These are phyloP conservation scores for Raphanus sativus DNA, from an alignment of 345 rosid species.

Conservation along the genomic window DNA sequence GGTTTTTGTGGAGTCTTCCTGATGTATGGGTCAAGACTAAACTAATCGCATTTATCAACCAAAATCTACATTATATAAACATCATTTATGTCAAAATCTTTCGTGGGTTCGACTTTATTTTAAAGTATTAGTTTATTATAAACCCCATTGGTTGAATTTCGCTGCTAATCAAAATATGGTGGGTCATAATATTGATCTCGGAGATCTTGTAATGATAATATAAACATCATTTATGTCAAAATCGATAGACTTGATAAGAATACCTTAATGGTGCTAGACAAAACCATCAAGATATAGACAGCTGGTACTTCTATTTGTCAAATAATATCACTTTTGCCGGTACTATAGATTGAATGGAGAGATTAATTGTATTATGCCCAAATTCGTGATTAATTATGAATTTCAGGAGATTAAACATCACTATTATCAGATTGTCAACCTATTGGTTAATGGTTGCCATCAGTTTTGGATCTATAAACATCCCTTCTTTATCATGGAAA, in stretches of 20 bases:
- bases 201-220: conserved; percentile 71
- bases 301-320: conserved; percentile 39
- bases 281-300: conserved; percentile 41
- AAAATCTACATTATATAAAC: conserved; percentile 47
- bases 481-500: conserved; percentile 7
- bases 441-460: conserved; percentile 19
- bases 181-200: conserved; percentile 72
- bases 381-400: conserved; percentile 17
- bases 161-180: conserved; percentile 58
- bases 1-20: conserved; percentile 57
- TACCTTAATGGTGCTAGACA: conserved; percentile 33
- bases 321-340: conserved; percentile 33
- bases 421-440: conserved; percentile 20
- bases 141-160: conserved; percentile 47
- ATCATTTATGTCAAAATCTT: conserved; percentile 15
- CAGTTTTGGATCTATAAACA: background rate
- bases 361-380: conserved; percentile 7
- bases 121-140: conserved; percentile 18
- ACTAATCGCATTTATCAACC: conserved; percentile 37
- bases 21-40: conserved; percentile 53
- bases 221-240: conserved; percentile 70
- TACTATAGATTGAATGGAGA: conserved; percentile 5
- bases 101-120: conserved; percentile 23
- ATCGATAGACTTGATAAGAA: conserved; percentile 37
- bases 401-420: conserved; percentile 16